A percentile compares a stretch with the other conserved stretches of the same genome.
These are phyloP conservation scores for Sclerotinia spermophila DNA, from an alignment of 2,329 filamentous ascomycete genomes.

Conservation along the genomic window DNA sequence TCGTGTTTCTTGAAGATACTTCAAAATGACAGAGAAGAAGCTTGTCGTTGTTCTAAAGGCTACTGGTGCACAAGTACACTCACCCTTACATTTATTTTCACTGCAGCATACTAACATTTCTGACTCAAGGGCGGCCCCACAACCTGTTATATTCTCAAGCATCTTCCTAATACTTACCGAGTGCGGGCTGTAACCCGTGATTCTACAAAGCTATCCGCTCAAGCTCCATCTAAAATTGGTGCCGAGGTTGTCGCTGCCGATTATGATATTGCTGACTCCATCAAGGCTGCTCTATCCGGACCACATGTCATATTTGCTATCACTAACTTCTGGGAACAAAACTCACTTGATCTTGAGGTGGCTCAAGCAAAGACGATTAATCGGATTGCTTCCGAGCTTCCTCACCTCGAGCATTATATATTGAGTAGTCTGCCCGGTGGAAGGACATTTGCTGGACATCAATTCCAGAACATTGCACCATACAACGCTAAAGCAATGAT, in stretches of 20 bases:
- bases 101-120: background rate
- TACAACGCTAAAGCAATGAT: slow-evolving; percentile 6
- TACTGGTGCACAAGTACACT: background rate
- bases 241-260: slow-evolving; percentile 1
- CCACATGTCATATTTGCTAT: slow-evolving; percentile 7
- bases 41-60: background rate
- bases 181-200: slow-evolving; percentile 8
- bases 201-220: background rate
- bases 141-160: slow-evolving; percentile 10
- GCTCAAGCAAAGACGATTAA: background rate
- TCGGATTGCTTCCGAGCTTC: background rate
- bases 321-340: slow-evolving; percentile 12
- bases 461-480: background rate
- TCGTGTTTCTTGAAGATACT: background rate
- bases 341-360: background rate
- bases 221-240: background rate
- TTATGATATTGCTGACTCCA: background rate
- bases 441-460: background rate
- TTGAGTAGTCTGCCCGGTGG: background rate
- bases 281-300: slow-evolving; percentile 1
- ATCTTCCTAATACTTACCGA: slow-evolving; percentile 7
- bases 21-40: background rate
- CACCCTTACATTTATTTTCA: background rate
- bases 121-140: slow-evolving; percentile 7
- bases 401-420: slow-evolving; percentile 6